These are phyloP conservation scores for Pythium folliculosum DNA, from an alignment of 352 stramenopile species.

Conservation along the genomic window DNA sequence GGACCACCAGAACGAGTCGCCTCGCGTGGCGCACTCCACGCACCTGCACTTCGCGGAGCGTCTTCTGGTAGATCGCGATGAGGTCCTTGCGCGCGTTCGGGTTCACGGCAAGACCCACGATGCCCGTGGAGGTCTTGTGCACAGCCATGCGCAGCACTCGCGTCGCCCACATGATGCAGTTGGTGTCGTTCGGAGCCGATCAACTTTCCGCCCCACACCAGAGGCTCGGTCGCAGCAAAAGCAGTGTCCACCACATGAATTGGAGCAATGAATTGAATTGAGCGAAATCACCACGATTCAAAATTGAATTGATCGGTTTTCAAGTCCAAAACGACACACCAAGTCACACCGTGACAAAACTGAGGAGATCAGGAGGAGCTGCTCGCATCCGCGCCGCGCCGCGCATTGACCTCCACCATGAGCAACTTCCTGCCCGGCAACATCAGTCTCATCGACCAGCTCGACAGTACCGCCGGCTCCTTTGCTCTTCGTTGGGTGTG, in stretches of 20 bases:
- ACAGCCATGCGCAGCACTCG: slow-evolving; percentile 84
- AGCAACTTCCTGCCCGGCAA: slow-evolving; percentile 78
- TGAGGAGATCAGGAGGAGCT: no score
- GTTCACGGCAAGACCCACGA: slow-evolving; percentile 85
- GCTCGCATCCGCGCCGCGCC: background rate
- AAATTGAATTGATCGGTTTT: slow-evolving; percentile 8
- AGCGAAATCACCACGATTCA: slow-evolving; percentile 12
- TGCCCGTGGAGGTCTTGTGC: slow-evolving; percentile 85
- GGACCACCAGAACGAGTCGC: slow-evolving; percentile 17
- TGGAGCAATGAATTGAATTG: slow-evolving; percentile 5
- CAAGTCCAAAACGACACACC: background rate
- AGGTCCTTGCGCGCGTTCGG: slow-evolving; percentile 81
- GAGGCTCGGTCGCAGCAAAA: slow-evolving; percentile 10
- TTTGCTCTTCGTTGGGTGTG: background rate
- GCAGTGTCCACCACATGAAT: slow-evolving; percentile 19
- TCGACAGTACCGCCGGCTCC: slow-evolving; percentile 73
- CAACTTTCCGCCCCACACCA: slow-evolving; percentile 35
- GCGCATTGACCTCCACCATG: no score
- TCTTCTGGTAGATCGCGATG: slow-evolving; percentile 84
- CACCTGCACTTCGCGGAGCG: slow-evolving; percentile 80
- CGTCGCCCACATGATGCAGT: slow-evolving; percentile 69
- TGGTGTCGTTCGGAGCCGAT: slow-evolving; percentile 21
- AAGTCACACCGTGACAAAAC: background rate
- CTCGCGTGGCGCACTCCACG: slow-evolving; percentile 11
- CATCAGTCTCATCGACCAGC: slow-evolving; percentile 82